A percentile compares a stretch with the other conserved stretches of the same genome.
Evolutionary conservation across 306 rosid species (phyloP).

Genomic region (Gastrolobium bilobum): DNA sequence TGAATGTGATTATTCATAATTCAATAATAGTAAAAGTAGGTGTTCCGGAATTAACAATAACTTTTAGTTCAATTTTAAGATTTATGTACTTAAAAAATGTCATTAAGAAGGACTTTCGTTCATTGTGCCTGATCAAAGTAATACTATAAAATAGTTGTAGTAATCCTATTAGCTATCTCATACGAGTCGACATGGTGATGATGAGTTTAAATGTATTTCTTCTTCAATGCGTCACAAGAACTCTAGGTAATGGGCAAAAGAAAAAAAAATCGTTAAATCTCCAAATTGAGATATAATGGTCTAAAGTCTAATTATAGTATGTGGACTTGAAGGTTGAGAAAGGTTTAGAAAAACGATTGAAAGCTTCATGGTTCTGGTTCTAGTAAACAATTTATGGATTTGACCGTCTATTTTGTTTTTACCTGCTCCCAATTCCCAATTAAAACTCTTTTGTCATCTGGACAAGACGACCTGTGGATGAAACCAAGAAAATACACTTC

Average conservation of each 20-base stretch:
- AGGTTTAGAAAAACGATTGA: background rate
- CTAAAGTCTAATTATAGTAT: background rate
- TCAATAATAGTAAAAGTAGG: too few species aligned
- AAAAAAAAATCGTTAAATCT: background rate
- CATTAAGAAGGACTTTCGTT: too few species aligned
- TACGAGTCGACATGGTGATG: background rate
- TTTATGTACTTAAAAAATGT: too few species aligned
- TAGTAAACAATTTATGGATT: background rate
- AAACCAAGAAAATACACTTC: background rate
- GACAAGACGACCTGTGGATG: background rate
- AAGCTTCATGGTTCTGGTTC: constrained; percentile 1
- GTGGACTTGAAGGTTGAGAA: background rate
- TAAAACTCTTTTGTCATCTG: background rate
- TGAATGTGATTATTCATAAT: too few species aligned
- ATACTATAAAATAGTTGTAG: background rate
- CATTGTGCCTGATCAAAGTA: too few species aligned
- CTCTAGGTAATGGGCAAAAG: background rate
- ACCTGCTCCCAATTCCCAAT: background rate
- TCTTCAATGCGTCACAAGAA: background rate
- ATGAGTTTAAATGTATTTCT: background rate
- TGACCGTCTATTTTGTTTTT: constrained; percentile 15
- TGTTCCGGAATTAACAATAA: too few species aligned
- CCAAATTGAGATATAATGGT: background rate
- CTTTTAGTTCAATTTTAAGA: too few species aligned
- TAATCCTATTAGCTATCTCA: background rate